Percentiles rank a stretch among this genome's conserved stretches.
These are phyloP conservation scores for Macrotyloma uniflorum DNA, from an alignment of 306 rosid genomes.

Conservation along the genomic window DNA sequence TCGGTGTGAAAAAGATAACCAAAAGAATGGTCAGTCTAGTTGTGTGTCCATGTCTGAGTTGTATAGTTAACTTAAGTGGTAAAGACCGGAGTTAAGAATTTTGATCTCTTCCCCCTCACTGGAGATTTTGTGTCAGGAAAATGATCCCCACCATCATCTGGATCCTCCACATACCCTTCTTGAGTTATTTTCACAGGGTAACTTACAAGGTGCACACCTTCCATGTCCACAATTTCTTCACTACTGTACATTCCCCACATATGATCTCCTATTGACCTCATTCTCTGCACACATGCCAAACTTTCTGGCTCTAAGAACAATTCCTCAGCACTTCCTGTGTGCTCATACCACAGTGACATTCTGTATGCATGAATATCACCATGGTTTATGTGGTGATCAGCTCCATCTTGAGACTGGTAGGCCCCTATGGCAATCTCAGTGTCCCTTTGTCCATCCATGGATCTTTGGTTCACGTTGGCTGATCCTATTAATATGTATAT, in stretches of 20 bases:
- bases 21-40: slow-evolving; percentile 34
- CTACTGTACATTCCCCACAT: slow-evolving; percentile 67
- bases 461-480: slow-evolving; percentile 93
- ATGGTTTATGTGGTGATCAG: slow-evolving; percentile 12
- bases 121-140: slow-evolving; percentile 77
- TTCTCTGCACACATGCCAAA: slow-evolving; percentile 45
- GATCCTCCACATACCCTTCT: slow-evolving; percentile 58
- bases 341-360: slow-evolving; percentile 89
- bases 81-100: slow-evolving; percentile 58
- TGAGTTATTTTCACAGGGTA: slow-evolving; percentile 65
- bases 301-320: slow-evolving; percentile 51
- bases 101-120: slow-evolving; percentile 72
- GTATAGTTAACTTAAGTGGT: slow-evolving; percentile 54
- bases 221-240: slow-evolving; percentile 75
- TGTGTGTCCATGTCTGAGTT: not conserved
- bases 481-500: slow-evolving; percentile 86
- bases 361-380: slow-evolving; percentile 69
- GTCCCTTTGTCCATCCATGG: slow-evolving; percentile 94
- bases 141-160: slow-evolving; percentile 38
- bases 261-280: slow-evolving; percentile 48
- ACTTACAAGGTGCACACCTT: slow-evolving; percentile 76
- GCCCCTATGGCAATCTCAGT: slow-evolving; percentile 93
- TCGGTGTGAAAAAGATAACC: not conserved
- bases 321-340: slow-evolving; percentile 49
- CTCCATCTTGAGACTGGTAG: slow-evolving; percentile 50